These are phyloP conservation scores for Saccharomyces eubayanus DNA, from an alignment of 805 yeast genomes.

Conservation along the genomic window DNA sequence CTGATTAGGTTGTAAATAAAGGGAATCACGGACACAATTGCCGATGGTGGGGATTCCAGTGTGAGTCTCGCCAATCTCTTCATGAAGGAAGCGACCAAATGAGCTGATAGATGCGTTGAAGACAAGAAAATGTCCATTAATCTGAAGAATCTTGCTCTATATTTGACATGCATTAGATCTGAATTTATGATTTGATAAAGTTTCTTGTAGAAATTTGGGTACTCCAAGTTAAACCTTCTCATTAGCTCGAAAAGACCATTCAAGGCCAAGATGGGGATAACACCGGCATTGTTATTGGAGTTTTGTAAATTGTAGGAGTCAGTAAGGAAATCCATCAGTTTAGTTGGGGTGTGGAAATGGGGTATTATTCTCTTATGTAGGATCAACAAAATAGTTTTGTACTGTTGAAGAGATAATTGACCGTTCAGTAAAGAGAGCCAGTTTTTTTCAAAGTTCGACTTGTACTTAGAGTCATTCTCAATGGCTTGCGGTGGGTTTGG, in stretches of 20 bases:
- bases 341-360: conserved; percentile 65
- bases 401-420: conserved; percentile 44
- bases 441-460: conserved; percentile 57
- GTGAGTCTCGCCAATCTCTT: conserved; percentile 71
- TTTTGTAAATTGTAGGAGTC: conserved; percentile 56
- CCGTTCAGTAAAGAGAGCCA: conserved; percentile 53
- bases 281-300: conserved; percentile 36
- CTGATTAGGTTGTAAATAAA: conserved; percentile 82
- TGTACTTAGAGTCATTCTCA: conserved; percentile 40
- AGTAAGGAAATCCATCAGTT: conserved; percentile 87
- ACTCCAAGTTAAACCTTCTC: conserved; percentile 74
- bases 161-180: conserved; percentile 63
- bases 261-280: conserved; percentile 67
- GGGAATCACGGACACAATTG: conserved; percentile 81
- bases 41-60: conserved; percentile 76
- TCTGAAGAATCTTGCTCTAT: conserved; percentile 82
- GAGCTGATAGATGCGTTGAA: conserved; percentile 79
- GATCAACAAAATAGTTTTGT: conserved; percentile 58
- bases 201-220: conserved; percentile 81
- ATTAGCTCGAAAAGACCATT: conserved; percentile 84
- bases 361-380: conserved; percentile 84
- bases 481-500: conserved; percentile 41
- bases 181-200: conserved; percentile 75
- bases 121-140: conserved; percentile 76
- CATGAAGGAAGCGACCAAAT: conserved; percentile 81